Evolutionary conservation across 306 rosid species (phyloP).

Genomic region (Corylus avellana): DNA sequence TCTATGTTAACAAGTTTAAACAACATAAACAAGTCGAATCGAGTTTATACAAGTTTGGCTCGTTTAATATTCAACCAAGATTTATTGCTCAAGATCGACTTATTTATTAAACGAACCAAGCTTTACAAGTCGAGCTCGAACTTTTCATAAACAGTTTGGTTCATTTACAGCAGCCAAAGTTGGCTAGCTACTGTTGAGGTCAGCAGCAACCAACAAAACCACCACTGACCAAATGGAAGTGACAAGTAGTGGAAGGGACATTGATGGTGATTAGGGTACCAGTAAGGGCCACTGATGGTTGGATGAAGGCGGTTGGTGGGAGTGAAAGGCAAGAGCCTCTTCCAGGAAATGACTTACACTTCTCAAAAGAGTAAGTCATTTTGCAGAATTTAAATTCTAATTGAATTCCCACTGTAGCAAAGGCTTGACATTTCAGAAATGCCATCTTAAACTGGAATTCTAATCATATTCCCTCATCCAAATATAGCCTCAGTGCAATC

Average conservation of each 20-base stretch:
- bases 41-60: too few species aligned
- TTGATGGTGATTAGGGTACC: neutral
- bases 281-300: neutral
- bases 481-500: neutral
- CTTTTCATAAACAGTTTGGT: too few species aligned
- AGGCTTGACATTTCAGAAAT: neutral
- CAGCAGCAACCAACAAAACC: neutral
- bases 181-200: neutral
- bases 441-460: neutral
- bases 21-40: too few species aligned
- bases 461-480: neutral
- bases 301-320: neutral
- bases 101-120: too few species aligned
- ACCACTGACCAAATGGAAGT: neutral
- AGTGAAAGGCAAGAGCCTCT: neutral
- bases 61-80: too few species aligned
- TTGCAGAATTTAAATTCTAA: too few species aligned
- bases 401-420: neutral
- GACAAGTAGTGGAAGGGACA: neutral
- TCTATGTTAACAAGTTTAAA: too few species aligned
- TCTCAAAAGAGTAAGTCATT: neutral
- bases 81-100: too few species aligned
- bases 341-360: neutral
- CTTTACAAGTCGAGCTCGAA: too few species aligned
- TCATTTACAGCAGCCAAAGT: neutral